Evolutionary conservation across 176 grass and related monocot species (phyloP).

Genomic region (Rhipidocladum racemiflorum): DNA sequence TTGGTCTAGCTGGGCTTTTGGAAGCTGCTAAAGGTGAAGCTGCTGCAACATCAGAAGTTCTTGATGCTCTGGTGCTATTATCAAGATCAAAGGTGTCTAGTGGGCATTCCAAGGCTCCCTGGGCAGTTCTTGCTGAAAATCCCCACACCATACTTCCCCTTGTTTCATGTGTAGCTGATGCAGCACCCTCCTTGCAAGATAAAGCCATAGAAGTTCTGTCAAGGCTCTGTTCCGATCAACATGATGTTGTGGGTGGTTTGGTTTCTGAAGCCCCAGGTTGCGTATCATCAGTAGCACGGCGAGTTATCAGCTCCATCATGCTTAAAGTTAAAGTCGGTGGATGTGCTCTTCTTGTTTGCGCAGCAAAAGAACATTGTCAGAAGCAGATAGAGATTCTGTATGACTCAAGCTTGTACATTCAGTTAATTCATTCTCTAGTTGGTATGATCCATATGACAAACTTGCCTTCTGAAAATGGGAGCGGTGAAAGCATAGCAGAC

Average conservation of each 20-base stretch:
- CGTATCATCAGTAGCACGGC: conserved; percentile 61
- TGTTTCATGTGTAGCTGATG: conserved; percentile 86
- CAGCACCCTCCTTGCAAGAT: conserved; percentile 82
- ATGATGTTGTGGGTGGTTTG: conserved; percentile 75
- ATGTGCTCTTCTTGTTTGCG: conserved; percentile 89
- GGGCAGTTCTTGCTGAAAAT: conserved; percentile 83
- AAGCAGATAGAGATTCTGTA: conserved; percentile 74
- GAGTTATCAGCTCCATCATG: conserved; percentile 64
- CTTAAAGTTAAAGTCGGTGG: conserved; percentile 89
- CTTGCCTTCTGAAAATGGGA: conserved; percentile 50
- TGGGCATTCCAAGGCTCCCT: conserved; percentile 79
- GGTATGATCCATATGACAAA: conserved; percentile 82
- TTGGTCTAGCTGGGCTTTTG: conserved; percentile 77
- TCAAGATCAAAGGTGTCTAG: conserved; percentile 79
- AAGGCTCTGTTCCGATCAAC: conserved; percentile 78
- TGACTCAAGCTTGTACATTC: conserved; percentile 69
- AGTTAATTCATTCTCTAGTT: conserved; percentile 78
- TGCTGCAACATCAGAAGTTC: conserved; percentile 85
- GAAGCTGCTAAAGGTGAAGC: conserved; percentile 75
- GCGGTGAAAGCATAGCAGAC: conserved; percentile 62
- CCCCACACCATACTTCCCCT: conserved; percentile 84
- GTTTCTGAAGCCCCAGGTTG: conserved; percentile 80
- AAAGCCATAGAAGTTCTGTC: conserved; percentile 91
- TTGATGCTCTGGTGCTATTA: conserved; percentile 84
- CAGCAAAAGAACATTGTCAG: conserved; percentile 69